Percentiles rank a stretch among this genome's conserved stretches.
These are phyloP conservation scores for Pulveroboletus sp. DNA, from an alignment of 1,284 basidiomycete species.

Conservation along the genomic window DNA sequence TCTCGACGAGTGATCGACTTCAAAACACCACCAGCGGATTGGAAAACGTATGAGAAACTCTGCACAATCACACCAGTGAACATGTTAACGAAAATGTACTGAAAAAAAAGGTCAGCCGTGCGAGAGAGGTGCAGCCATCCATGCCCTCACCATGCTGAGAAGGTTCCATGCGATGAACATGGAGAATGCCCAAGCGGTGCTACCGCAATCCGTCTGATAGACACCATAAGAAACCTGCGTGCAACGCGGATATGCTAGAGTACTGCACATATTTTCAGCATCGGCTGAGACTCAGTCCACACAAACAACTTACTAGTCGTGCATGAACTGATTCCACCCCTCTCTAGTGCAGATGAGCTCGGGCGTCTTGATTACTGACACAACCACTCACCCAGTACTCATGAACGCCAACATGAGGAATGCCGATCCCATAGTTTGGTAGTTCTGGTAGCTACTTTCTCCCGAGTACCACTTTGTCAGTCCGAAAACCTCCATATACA, in stretches of 20 bases:
- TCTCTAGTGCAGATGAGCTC: slow-evolving; percentile 53
- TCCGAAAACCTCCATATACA: slow-evolving; percentile 91
- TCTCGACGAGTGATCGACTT: slow-evolving; percentile 86
- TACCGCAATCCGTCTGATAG: slow-evolving; percentile 87
- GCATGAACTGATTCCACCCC: slow-evolving; percentile 95
- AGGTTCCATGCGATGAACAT: slow-evolving; percentile 98
- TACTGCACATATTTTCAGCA: slow-evolving; percentile 44
- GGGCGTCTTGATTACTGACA: neutral
- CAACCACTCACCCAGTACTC: slow-evolving; percentile 62
- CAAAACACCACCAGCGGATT: slow-evolving; percentile 74
- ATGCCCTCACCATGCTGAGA: slow-evolving; percentile 81
- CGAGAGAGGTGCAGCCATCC: neutral
- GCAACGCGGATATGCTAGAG: slow-evolving; percentile 80
- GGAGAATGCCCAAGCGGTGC: slow-evolving; percentile 79
- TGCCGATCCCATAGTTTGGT: slow-evolving; percentile 77
- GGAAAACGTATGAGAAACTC: slow-evolving; percentile 96
- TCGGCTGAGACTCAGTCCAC: neutral
- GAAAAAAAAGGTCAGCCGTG: slow-evolving; percentile 6
- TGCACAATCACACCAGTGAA: slow-evolving; percentile 96
- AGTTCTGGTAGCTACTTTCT: slow-evolving; percentile 79
- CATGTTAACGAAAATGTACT: slow-evolving; percentile 96
- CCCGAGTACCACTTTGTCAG: slow-evolving; percentile 84
- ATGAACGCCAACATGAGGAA: slow-evolving; percentile 86
- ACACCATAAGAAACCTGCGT: slow-evolving; percentile 49
- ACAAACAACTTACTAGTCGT: slow-evolving; percentile 74